Evolutionary conservation across 768 basidiomycete genomes (phyloP), one percentile per base, ranked within the genome.

Genomic region (Porphyrellus cyaneotinctus): DNA sequence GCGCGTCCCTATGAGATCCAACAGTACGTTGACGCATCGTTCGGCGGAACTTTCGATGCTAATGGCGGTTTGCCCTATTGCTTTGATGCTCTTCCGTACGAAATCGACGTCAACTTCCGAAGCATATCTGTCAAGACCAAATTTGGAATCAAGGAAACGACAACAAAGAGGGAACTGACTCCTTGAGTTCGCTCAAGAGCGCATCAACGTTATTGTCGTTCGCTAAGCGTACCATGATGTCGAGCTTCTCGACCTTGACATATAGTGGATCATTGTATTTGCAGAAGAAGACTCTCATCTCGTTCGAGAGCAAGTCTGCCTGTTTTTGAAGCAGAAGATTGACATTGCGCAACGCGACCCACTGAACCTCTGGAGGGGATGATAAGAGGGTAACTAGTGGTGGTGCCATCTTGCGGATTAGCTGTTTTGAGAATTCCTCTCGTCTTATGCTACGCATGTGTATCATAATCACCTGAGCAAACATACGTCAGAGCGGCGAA

Each of bases 201-300:
- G 94, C 92, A 71, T 97, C 94, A 1, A 95, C 91, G 61, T 97
- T 99, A 70, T 81, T 85, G 56, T 97, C 95, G 20, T 78, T 80
- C 13, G 92, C 94, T 51, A 99, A 74, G 50, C 92, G 79, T 46
- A 97, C 90, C 97, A 99, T 99, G 66, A 98, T 97, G 61, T 97
- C 97, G 59, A 99, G 74, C 71, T 99, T 98, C 71, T 97, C 97
- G 47, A 97, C 83, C 71, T 99, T 99, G 68, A 98, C 95, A 64
- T 98, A 99, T n/a, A 95, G 74, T 6, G 95, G 95, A 65, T 99
- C 95, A 64, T 98, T 98, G 74, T 99, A 98, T 71, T 99, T 99
- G 84, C 95, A 97, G 78, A 98, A 99, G 70, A 99, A 99, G 18
- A 99, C 97, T 41, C 95, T 82, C 91, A 99, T 95, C 70, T 99